Evolutionary conservation across 768 basidiomycete species (phyloP).

Genomic region (Phallus indusiatus): DNA sequence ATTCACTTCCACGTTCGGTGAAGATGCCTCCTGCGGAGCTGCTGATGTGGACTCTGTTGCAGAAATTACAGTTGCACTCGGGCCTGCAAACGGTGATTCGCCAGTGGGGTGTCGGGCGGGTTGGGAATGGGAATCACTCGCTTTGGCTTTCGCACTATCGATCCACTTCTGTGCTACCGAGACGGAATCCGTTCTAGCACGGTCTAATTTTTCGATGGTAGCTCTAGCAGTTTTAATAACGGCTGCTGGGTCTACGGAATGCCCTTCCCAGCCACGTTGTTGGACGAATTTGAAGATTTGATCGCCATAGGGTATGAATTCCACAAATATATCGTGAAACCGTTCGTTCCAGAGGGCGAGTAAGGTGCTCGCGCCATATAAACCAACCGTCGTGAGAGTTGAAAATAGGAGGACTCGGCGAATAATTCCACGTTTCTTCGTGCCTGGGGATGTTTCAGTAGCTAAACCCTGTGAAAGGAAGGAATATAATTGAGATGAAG

Average conservation of each 20-base stretch:
- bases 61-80: neutral
- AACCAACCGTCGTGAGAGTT: conserved; percentile 55
- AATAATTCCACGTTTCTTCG: conserved; percentile 42
- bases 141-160: conserved; percentile 15
- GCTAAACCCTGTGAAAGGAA: conserved; percentile 42
- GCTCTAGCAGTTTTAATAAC: conserved; percentile 5
- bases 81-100: neutral
- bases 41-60: too few species aligned
- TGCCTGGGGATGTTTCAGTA: conserved; percentile 38
- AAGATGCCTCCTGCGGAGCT: neutral
- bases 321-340: conserved; percentile 82
- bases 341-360: conserved; percentile 64
- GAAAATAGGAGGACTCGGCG: conserved; percentile 60
- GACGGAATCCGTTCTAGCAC: conserved; percentile 26
- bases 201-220: conserved; percentile 3
- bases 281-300: conserved; percentile 76
- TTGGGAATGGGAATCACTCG: neutral
- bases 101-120: too few species aligned
- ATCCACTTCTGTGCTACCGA: conserved; percentile 22
- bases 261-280: conserved; percentile 63
- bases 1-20: neutral
- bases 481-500: neutral
- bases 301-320: conserved; percentile 70
- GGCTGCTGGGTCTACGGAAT: conserved; percentile 40
- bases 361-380: conserved; percentile 78